phyloP scores from a whole-genome alignment of 441 rosid species.

The Erodium moschatum region DNA sequence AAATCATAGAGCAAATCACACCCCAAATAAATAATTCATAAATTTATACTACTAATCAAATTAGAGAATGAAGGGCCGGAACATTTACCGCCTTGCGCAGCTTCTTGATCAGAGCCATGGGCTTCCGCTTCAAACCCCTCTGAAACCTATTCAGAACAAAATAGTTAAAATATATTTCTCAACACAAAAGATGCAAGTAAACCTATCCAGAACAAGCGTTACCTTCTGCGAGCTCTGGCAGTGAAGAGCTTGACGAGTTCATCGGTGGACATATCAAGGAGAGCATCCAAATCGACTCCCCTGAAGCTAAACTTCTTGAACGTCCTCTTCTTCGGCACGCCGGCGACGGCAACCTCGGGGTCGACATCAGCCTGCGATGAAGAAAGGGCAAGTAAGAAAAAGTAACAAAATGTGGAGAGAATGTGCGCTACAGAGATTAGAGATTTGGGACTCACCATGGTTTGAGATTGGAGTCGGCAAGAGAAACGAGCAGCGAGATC shows the following conservation, averaged over 20 bases:
- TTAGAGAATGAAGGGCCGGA: background rate
- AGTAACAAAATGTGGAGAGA: too few relatives aligned
- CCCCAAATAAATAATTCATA: background rate
- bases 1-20: background rate
- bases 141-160: constrained; percentile 38
- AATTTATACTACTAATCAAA: background rate
- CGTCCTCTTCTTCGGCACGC: too few relatives aligned
- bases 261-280: constrained; percentile 60
- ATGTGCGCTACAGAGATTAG: too few relatives aligned
- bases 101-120: constrained; percentile 75
- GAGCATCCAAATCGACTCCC: constrained; percentile 68
- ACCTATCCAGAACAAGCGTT: constrained; percentile 27
- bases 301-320: constrained; percentile 68
- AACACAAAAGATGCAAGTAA: constrained; percentile 10
- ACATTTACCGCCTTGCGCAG: constrained; percentile 59
- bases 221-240: constrained; percentile 72
- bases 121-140: constrained; percentile 75
- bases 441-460: too few relatives aligned
- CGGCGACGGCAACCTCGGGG: constrained; percentile 15
- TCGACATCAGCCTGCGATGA: too few relatives aligned
- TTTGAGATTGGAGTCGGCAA: too few relatives aligned
- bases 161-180: too few relatives aligned
- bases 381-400: too few relatives aligned
- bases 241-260: constrained; percentile 61
- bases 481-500: background rate